Percentiles rank a stretch among this genome's conserved stretches.
Conservation (phyloP, 1,284 basidiomycete species). For the Termitomyces sp. region DNA sequence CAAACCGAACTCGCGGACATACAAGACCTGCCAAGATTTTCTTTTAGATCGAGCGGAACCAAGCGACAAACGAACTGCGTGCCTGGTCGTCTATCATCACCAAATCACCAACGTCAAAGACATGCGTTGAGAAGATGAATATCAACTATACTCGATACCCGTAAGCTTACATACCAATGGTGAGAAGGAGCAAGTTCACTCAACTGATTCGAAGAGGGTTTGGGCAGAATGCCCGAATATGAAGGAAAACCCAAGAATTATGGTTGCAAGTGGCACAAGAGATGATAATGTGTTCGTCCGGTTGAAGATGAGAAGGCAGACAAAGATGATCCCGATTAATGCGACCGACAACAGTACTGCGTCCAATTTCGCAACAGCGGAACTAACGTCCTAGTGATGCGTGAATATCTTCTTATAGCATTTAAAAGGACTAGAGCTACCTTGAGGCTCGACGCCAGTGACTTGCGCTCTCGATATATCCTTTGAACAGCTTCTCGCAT, state of each 20-base stretch:
- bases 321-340: conserved; percentile 61
- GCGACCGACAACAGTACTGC: conserved; percentile 64
- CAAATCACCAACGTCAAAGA: conserved; percentile 74
- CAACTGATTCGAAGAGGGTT: conserved; percentile 74
- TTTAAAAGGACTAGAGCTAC: conserved; percentile 27
- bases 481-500: conserved; percentile 83
- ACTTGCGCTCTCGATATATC: conserved; percentile 77
- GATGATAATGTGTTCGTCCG: conserved; percentile 66
- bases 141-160: conserved; percentile 45
- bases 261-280: conserved; percentile 76
- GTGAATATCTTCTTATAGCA: background rate
- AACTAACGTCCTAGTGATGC: conserved; percentile 52
- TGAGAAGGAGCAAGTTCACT: conserved; percentile 19
- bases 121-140: conserved; percentile 81
- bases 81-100: conserved; percentile 75
- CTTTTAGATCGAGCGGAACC: background rate
- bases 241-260: conserved; percentile 77
- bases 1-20: conserved; percentile 76
- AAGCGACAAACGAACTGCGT: conserved; percentile 12
- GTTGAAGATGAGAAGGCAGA: conserved; percentile 79
- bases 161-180: background rate
- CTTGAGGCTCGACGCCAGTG: conserved; percentile 68
- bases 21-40: conserved; percentile 35
- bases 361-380: conserved; percentile 72
- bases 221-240: conserved; percentile 82